Base-by-base conservation (phyloP, 2,329 filamentous ascomycete species). In the Calonectria pseudoreteaudii region DNA sequence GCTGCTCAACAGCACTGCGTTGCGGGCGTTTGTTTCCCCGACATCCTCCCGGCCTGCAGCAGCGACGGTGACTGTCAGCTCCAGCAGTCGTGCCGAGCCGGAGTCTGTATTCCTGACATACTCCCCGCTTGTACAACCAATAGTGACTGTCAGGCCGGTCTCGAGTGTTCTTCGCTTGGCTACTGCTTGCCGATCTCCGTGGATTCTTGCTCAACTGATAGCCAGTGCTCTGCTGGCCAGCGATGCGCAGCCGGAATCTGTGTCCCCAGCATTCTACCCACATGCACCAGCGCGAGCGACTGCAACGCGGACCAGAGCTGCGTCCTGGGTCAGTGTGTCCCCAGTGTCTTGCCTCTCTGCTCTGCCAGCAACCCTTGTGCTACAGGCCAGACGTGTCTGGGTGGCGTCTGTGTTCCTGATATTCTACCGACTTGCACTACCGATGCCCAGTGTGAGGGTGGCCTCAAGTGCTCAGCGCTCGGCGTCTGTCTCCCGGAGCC, bases 341-440 rank as follows among this genome's bases (percentile, higher is more conserved):
- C 58, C 8, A 50, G 58, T 2, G 14, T 68, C 18, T 66, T 73
- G 18, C 71, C 71, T 5, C 14, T 20, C 3, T 73, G 71, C n/a
- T n/a, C 36, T 0, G 34, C 18, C 18, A 62, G 13, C 6, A 3
- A 30, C 18, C n/a, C 26, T 4, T 73, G 71, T 18, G 23, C 23
- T 11, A 10, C 31, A 1, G 50, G 30, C 0, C 71, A 70, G 50
- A 60, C 56, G 13, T 73, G 71, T n/a, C 26, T 28, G 3, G 23
- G 38, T 13, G 71, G 71, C 26, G 58, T 73, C 20, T 73, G 71
- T n/a, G 4, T 73, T 8, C 66, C 71, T 14, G 4, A 64, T 2
- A 30, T 66, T 11, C 14, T 65, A 4, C 64, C 69, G 1, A n/a
- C 31, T 13, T 71, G 69, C 34, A 52, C 64, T n/a, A 28, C 11